Evolutionary conservation across 768 basidiomycete species (phyloP).

Genomic region (Collybia mongolica): DNA sequence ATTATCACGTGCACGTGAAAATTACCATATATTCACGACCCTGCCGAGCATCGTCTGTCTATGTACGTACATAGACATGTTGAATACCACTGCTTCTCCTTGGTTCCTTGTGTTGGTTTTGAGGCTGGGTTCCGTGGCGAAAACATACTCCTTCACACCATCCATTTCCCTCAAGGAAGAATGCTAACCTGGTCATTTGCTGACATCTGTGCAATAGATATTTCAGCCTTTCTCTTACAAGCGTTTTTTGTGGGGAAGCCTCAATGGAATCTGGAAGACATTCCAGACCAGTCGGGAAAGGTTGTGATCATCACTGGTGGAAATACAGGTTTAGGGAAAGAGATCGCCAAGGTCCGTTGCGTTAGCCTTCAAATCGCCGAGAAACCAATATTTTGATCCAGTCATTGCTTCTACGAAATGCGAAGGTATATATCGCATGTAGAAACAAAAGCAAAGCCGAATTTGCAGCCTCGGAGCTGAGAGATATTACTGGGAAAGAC

Average conservation of each 20-base stretch:
- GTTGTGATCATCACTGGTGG: slow-evolving; percentile 8
- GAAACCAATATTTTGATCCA: background rate
- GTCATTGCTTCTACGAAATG: slow-evolving; percentile 9
- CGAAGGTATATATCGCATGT: slow-evolving; percentile 18
- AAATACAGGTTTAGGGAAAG: slow-evolving; percentile 8
- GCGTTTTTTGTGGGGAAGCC: slow-evolving; percentile 8
- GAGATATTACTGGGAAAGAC: slow-evolving; percentile 16
- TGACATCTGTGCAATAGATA: too few species aligned
- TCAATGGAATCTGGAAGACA: slow-evolving; percentile 4
- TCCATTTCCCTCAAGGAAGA: too few species aligned
- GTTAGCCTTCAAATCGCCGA: too few species aligned
- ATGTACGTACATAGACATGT: too few species aligned
- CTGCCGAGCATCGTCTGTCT: too few species aligned
- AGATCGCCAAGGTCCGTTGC: slow-evolving; percentile 7
- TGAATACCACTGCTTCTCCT: too few species aligned
- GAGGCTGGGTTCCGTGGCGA: too few species aligned
- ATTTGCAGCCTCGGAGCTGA: slow-evolving; percentile 16
- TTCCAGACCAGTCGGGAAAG: slow-evolving; percentile 11
- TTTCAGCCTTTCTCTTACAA: background rate
- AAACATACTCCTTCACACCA: too few species aligned
- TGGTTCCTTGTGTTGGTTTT: too few species aligned
- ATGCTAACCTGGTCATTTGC: too few species aligned
- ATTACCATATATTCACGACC: too few species aligned
- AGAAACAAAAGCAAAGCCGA: slow-evolving; percentile 14
- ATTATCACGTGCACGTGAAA: too few species aligned